These are phyloP conservation scores for Heracleum sosnowskyi DNA, from an alignment of 129 eudicot genomes.

Conservation along the genomic window DNA sequence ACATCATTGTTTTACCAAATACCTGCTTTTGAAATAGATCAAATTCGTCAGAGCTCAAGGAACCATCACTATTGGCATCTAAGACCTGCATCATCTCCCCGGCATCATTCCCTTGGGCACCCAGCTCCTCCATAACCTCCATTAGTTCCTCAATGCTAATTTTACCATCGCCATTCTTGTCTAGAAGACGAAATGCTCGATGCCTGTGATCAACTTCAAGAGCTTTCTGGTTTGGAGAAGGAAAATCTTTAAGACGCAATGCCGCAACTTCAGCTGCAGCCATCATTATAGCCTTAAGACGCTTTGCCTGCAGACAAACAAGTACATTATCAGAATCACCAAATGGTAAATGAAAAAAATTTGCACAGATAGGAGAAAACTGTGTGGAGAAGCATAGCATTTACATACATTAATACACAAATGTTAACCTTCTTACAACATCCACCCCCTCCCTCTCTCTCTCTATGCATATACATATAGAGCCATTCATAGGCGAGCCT, in stretches of 20 bases:
- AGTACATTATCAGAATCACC: not conserved
- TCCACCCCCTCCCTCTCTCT: too few relatives aligned
- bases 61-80: slow-evolving; percentile 93
- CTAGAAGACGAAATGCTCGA: slow-evolving; percentile 66
- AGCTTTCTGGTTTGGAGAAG: slow-evolving; percentile 40
- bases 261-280: slow-evolving; percentile 98
- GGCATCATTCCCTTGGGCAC: slow-evolving; percentile 92
- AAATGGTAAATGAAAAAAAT: not conserved
- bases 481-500: too few relatives aligned
- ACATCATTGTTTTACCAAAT: slow-evolving; percentile 36
- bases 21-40: slow-evolving; percentile 87
- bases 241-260: slow-evolving; percentile 72
- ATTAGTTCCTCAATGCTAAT: slow-evolving; percentile 93
- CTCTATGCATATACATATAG: too few relatives aligned
- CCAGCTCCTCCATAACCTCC: slow-evolving; percentile 93
- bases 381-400: not conserved
- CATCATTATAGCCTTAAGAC: slow-evolving; percentile 90
- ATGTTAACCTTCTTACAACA: too few relatives aligned
- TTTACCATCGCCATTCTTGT: slow-evolving; percentile 97
- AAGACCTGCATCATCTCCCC: slow-evolving; percentile 92
- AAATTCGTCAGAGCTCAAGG: slow-evolving; percentile 87
- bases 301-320: slow-evolving; percentile 55
- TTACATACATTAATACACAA: too few relatives aligned
- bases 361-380: not conserved
- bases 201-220: slow-evolving; percentile 44